Conservation (phyloP, 2,329 filamentous ascomycete genomes). For the Leptodontidium sp. region DNA sequence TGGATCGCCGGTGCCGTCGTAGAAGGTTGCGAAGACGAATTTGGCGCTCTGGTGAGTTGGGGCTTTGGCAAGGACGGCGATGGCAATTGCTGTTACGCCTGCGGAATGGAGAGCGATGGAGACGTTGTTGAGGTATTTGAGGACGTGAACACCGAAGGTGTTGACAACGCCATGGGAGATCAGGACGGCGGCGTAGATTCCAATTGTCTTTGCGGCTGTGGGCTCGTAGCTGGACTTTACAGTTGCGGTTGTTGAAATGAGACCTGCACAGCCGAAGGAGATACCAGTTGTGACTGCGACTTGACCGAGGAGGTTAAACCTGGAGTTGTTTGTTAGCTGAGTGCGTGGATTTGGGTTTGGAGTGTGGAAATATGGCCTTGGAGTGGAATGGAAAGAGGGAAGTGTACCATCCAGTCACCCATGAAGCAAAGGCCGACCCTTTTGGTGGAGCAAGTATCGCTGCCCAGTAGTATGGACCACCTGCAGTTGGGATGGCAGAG, state of each 20-base stretch:
- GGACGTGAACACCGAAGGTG: slow-evolving; percentile 63
- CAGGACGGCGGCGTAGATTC: slow-evolving; percentile 66
- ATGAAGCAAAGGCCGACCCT: slow-evolving; percentile 54
- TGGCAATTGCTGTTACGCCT: slow-evolving; percentile 60
- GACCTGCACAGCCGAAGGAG: slow-evolving; percentile 54
- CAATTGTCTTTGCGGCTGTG: slow-evolving; percentile 58
- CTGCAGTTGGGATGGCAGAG: slow-evolving; percentile 64
- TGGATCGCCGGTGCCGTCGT: slow-evolving; percentile 60
- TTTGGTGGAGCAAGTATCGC: slow-evolving; percentile 61
- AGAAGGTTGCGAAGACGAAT: slow-evolving; percentile 62
- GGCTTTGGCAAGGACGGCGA: slow-evolving; percentile 64
- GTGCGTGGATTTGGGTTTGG: too few relatives aligned
- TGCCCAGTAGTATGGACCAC: slow-evolving; percentile 68
- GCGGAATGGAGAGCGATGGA: slow-evolving; percentile 63
- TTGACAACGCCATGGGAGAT: slow-evolving; percentile 63
- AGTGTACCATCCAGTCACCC: slow-evolving; percentile 55
- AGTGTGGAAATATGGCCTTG: too few relatives aligned
- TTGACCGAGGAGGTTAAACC: slow-evolving; percentile 58
- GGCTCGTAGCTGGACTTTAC: slow-evolving; percentile 53
- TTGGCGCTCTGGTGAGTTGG: slow-evolving; percentile 62
- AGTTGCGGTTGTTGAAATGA: slow-evolving; percentile 55
- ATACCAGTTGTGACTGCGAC: slow-evolving; percentile 59
- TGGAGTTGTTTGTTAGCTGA: slow-evolving; percentile 20
- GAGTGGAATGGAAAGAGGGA: not conserved
- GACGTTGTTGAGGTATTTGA: slow-evolving; percentile 64